Evolutionary conservation across 2,329 filamentous ascomycete genomes (phyloP).

Genomic region (Colletotrichum kahawae): DNA sequence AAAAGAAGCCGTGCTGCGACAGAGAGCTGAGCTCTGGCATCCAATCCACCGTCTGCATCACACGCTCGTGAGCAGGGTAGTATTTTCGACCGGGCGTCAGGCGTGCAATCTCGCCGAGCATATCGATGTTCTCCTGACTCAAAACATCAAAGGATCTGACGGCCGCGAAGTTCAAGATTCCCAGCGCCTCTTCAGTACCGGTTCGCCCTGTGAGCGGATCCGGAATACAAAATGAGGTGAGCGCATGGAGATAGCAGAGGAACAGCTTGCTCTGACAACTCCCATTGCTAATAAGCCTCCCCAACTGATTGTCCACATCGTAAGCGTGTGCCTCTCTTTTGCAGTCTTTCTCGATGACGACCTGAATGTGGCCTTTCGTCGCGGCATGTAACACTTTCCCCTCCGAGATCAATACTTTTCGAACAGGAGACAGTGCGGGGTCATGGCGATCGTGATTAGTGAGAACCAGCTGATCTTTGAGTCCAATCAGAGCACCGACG

Average conservation of each 20-base stretch:
- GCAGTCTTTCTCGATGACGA: slow-evolving; percentile 35
- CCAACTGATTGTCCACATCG: slow-evolving; percentile 52
- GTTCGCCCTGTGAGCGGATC: slow-evolving; percentile 54
- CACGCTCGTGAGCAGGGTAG: slow-evolving; percentile 44
- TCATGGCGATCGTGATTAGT: slow-evolving; percentile 1
- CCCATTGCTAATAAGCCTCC: slow-evolving; percentile 54
- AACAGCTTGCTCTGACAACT: slow-evolving; percentile 56
- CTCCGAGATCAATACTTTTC: slow-evolving; percentile 16
- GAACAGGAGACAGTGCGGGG: slow-evolving; percentile 44
- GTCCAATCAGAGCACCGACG: slow-evolving; percentile 53
- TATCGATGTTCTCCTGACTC: slow-evolving; percentile 32
- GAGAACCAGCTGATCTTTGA: slow-evolving; percentile 55
- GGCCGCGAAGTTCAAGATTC: slow-evolving; percentile 52
- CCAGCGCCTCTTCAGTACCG: slow-evolving; percentile 59
- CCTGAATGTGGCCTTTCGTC: slow-evolving; percentile 33
- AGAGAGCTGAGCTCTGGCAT: slow-evolving; percentile 37
- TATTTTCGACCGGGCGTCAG: slow-evolving; percentile 48
- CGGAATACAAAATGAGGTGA: slow-evolving; percentile 56
- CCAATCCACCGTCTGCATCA: slow-evolving; percentile 57
- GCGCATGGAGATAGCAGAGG: slow-evolving; percentile 55
- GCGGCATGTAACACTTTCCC: slow-evolving; percentile 17
- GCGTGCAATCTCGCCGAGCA: slow-evolving; percentile 41
- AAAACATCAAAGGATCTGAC: slow-evolving; percentile 52
- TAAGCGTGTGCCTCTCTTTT: slow-evolving; percentile 23
- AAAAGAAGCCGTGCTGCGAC: slow-evolving; percentile 51